Conservation (phyloP, 441 rosid genomes). For the Pelargonium citronellum region DNA sequence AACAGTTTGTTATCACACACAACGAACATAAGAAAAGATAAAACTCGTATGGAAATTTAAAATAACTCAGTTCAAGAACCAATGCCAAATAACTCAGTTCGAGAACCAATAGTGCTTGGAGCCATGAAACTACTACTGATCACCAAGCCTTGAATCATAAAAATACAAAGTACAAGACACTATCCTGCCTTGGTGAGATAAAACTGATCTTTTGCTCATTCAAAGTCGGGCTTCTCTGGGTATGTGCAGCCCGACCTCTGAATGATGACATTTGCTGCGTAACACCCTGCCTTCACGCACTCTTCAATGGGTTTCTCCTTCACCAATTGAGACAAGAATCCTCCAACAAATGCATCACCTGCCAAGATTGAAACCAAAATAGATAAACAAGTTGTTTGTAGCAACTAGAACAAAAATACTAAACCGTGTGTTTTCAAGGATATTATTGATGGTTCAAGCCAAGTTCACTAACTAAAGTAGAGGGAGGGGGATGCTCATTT, state of each 20-base stretch:
- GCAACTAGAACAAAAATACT: too few relatives aligned
- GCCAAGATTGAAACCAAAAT: not conserved
- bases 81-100: not conserved
- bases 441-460: too few relatives aligned
- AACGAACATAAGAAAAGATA: too few relatives aligned
- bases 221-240: conserved; percentile 54
- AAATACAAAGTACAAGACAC: not conserved
- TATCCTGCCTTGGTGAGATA: not conserved
- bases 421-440: too few relatives aligned
- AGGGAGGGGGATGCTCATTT: too few relatives aligned
- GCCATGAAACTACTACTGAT: not conserved
- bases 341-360: conserved; percentile 98
- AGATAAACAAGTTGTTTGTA: too few relatives aligned
- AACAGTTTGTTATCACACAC: not conserved
- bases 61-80: not conserved
- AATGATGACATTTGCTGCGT: conserved; percentile 76
- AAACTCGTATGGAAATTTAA: too few relatives aligned
- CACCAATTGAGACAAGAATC: conserved; percentile 76
- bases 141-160: not conserved
- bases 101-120: not conserved
- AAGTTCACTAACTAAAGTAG: too few relatives aligned
- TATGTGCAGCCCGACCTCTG: conserved; percentile 94
- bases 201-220: not conserved
- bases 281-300: conserved; percentile 75
- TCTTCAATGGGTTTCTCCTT: conserved; percentile 62